phyloP scores from a whole-genome alignment of 345 rosid genomes.

The Citrus hindsii region DNA sequence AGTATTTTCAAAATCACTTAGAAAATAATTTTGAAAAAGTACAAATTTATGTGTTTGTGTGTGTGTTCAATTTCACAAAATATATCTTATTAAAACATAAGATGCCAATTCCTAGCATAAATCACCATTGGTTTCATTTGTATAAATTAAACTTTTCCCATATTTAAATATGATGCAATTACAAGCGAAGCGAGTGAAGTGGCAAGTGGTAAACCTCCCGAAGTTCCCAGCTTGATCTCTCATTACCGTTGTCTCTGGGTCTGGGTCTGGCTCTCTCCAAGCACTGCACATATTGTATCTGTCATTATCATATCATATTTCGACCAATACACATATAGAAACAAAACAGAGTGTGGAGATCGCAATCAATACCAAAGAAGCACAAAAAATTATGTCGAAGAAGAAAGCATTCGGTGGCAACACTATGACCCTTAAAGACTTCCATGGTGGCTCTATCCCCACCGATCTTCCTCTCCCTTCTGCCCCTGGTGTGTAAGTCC shows the following conservation, averaged over 20 bases:
- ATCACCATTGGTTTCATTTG: too few species aligned
- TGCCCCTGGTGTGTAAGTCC: constrained; percentile 84
- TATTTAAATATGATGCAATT: background rate
- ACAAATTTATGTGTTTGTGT: too few species aligned
- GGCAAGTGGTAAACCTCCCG: background rate
- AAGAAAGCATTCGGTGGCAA: constrained; percentile 62
- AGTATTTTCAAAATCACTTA: too few species aligned
- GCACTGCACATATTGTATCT: background rate
- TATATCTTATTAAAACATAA: too few species aligned
- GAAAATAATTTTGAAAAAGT: too few species aligned
- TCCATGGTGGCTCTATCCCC: constrained; percentile 92
- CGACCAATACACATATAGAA: background rate
- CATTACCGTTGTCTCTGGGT: too few species aligned
- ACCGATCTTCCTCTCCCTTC: constrained; percentile 86
- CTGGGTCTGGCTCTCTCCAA: background rate
- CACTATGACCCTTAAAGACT: constrained; percentile 89
- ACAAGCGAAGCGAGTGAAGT: background rate
- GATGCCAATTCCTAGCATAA: too few species aligned
- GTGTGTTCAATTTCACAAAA: too few species aligned
- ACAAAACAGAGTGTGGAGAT: background rate
- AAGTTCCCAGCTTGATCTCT: background rate
- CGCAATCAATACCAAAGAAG: background rate
- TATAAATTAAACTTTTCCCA: too few species aligned
- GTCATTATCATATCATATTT: background rate
- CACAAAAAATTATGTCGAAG: constrained; percentile 65